These are phyloP conservation scores for Dendrobium catenatum DNA, from an alignment of 106 monocot species.

Conservation along the genomic window DNA sequence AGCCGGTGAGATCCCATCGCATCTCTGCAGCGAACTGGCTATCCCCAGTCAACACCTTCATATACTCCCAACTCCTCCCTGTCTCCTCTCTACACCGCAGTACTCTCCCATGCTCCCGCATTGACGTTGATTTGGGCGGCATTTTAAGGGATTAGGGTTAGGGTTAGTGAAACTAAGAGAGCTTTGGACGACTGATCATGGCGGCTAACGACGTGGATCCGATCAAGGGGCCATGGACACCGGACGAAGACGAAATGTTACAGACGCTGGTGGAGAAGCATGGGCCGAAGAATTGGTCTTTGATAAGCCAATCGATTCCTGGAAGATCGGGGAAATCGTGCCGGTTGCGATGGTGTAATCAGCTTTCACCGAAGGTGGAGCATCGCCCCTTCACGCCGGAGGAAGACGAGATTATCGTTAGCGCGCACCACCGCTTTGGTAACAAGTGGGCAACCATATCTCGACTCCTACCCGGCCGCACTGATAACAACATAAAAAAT, in stretches of 20 bases:
- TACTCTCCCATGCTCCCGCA: not conserved
- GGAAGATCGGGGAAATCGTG: constrained; percentile 69
- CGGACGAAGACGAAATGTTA: constrained; percentile 58
- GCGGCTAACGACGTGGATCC: constrained; percentile 28
- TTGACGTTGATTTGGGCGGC: too few relatives aligned
- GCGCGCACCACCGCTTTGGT: constrained; percentile 49
- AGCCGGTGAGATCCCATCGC: not conserved
- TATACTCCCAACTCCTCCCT: not conserved
- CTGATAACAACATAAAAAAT: constrained; percentile 74
- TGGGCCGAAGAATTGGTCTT: constrained; percentile 64
- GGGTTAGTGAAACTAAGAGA: too few relatives aligned
- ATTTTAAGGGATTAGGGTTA: not conserved
- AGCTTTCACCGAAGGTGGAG: constrained; percentile 64
- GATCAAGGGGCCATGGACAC: constrained; percentile 81
- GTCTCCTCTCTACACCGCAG: not conserved
- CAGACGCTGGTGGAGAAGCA: constrained; percentile 42
- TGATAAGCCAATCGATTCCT: constrained; percentile 60
- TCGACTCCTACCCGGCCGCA: constrained; percentile 48
- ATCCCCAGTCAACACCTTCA: constrained; percentile 15
- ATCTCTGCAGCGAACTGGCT: constrained; percentile 5
- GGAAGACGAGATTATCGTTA: constrained; percentile 56
- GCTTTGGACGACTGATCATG: not conserved
- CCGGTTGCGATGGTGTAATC: constrained; percentile 68
- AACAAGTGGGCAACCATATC: constrained; percentile 86
- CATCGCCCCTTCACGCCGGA: constrained; percentile 61